phyloP scores from a whole-genome alignment of 1,284 basidiomycete species.

The Xerocomus minutiporus region DNA sequence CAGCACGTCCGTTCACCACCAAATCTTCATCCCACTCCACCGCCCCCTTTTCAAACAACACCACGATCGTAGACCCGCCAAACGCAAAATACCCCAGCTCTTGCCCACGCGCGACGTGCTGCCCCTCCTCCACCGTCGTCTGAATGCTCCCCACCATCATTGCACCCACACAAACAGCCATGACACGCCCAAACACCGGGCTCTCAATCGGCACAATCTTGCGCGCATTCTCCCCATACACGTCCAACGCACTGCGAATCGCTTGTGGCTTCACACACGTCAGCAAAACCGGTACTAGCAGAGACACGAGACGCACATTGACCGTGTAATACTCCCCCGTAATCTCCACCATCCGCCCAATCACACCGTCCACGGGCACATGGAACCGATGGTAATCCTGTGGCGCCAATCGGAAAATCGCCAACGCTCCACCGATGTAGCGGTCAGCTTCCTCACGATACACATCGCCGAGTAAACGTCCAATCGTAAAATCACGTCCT shows the following conservation, averaged over 20 bases:
- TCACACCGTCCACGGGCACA: constrained; percentile 79
- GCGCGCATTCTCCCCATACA: constrained; percentile 91
- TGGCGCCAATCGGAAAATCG: constrained; percentile 89
- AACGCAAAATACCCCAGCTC: constrained; percentile 95
- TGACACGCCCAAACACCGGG: constrained; percentile 81
- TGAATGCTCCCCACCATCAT: constrained; percentile 94
- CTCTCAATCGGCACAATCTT: constrained; percentile 89
- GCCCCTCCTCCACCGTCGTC: constrained; percentile 81
- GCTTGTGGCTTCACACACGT: constrained; percentile 62
- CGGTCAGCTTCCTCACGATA: constrained; percentile 66
- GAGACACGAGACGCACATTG: constrained; percentile 52
- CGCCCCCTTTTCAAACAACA: constrained; percentile 77
- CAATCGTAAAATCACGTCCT: constrained; percentile 86
- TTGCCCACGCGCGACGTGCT: constrained; percentile 75
- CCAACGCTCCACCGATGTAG: constrained; percentile 74
- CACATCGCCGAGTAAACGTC: constrained; percentile 72
- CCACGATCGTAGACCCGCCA: constrained; percentile 86
- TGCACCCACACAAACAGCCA: constrained; percentile 85
- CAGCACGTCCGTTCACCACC: constrained; percentile 76
- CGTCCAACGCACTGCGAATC: constrained; percentile 77
- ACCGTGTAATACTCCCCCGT: constrained; percentile 91
- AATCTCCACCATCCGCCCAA: constrained; percentile 79
- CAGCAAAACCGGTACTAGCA: constrained; percentile 2
- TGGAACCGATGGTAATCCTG: constrained; percentile 98
- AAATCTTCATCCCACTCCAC: constrained; percentile 91